Percentiles rank a stretch among this genome's conserved stretches.
phyloP scores from a whole-genome alignment of 805 yeast genomes.

The Yamadazyma sp. region DNA sequence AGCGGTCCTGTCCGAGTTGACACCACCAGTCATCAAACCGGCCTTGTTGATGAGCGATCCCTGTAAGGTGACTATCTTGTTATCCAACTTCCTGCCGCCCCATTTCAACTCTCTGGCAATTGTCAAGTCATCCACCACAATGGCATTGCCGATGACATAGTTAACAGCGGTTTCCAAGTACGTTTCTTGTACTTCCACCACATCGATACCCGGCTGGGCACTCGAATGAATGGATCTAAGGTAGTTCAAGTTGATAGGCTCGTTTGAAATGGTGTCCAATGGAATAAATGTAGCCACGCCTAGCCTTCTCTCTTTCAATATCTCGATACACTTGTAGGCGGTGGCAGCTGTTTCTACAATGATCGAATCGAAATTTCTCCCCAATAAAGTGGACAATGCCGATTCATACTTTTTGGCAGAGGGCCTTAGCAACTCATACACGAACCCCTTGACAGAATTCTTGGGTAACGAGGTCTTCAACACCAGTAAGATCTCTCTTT shows the following conservation, averaged over 20 bases:
- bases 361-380: conserved; percentile 76
- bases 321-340: conserved; percentile 75
- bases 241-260: conserved; percentile 51
- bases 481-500: conserved; percentile 70
- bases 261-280: conserved; percentile 64
- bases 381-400: conserved; percentile 77
- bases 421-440: conserved; percentile 79
- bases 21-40: conserved; percentile 93
- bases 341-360: conserved; percentile 71
- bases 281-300: conserved; percentile 91
- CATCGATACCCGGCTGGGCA: conserved; percentile 72
- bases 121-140: conserved; percentile 70
- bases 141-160: conserved; percentile 74
- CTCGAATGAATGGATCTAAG: conserved; percentile 52
- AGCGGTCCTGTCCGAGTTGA: conserved; percentile 41
- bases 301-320: conserved; percentile 77
- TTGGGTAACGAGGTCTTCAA: conserved; percentile 70
- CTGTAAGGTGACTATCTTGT: conserved; percentile 74
- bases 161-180: conserved; percentile 73
- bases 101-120: conserved; percentile 74
- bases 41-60: conserved; percentile 84
- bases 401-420: conserved; percentile 66
- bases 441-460: conserved; percentile 77
- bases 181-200: conserved; percentile 63
- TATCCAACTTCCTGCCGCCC: conserved; percentile 50